Evolutionary conservation across 1,284 basidiomycete genomes (phyloP).

Genomic region (Schizopora paradoxa): DNA sequence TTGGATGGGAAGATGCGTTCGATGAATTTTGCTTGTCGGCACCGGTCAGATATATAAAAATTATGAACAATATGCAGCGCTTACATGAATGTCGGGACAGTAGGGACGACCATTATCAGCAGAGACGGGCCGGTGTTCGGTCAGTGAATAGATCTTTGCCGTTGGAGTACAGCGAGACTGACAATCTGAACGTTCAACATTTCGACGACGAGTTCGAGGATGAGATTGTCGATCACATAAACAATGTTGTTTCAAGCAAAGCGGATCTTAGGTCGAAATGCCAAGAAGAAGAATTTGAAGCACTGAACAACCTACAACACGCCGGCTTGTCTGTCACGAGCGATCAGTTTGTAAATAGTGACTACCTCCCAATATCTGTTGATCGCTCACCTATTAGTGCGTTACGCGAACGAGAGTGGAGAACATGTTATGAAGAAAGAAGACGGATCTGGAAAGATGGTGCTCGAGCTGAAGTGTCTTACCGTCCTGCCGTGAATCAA

Average conservation of each 20-base stretch:
- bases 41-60: constrained; percentile 22
- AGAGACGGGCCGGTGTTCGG: constrained; percentile 20
- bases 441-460: too few relatives aligned
- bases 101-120: constrained; percentile 4
- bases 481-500: background rate
- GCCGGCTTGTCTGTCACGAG: too few relatives aligned
- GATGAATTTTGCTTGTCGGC: background rate
- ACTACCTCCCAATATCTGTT: too few relatives aligned
- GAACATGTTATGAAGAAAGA: too few relatives aligned
- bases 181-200: background rate
- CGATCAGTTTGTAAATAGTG: too few relatives aligned
- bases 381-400: too few relatives aligned
- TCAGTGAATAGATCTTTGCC: background rate
- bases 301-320: too few relatives aligned
- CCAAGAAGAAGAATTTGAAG: too few relatives aligned
- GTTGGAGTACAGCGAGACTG: background rate
- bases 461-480: background rate
- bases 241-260: background rate
- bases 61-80: constrained; percentile 34
- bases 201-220: background rate
- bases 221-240: background rate
- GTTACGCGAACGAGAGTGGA: too few relatives aligned
- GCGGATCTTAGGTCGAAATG: too few relatives aligned
- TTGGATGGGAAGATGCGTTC: constrained; percentile 26
- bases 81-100: constrained; percentile 32